Evolutionary conservation across 2,329 filamentous ascomycete genomes (phyloP).

Genomic region (Cryphonectria radicalis): DNA sequence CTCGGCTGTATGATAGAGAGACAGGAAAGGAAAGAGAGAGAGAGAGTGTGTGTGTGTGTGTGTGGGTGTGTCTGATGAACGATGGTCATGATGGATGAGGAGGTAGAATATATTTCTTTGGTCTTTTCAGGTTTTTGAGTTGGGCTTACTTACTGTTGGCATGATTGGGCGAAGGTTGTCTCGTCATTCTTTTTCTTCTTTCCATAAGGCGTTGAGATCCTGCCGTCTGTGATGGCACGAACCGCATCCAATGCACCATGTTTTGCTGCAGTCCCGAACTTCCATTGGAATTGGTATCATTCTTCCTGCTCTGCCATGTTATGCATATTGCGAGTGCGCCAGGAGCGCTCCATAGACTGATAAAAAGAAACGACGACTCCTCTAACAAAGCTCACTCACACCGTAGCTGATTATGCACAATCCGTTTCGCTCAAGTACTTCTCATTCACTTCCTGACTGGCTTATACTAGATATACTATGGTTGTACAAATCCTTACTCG

Average conservation of each 20-base stretch:
- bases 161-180: conserved; percentile 23
- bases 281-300: neutral
- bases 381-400: neutral
- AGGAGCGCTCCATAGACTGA: neutral
- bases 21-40: neutral
- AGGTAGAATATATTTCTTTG: neutral
- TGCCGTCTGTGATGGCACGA: conserved; percentile 6
- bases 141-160: conserved; percentile 21
- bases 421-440: neutral
- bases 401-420: no score
- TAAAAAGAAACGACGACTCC: no score
- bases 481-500: neutral
- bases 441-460: neutral
- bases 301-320: neutral
- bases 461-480: neutral
- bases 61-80: neutral
- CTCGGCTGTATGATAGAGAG: conserved; percentile 73
- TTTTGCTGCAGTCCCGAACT: neutral
- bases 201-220: neutral
- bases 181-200: neutral
- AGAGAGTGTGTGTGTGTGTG: neutral
- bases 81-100: conserved; percentile 3
- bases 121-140: neutral
- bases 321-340: neutral
- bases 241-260: conserved; percentile 3